Base-by-base conservation (phyloP, 805 yeast genomes). In the Myxozyma neotropica region DNA sequence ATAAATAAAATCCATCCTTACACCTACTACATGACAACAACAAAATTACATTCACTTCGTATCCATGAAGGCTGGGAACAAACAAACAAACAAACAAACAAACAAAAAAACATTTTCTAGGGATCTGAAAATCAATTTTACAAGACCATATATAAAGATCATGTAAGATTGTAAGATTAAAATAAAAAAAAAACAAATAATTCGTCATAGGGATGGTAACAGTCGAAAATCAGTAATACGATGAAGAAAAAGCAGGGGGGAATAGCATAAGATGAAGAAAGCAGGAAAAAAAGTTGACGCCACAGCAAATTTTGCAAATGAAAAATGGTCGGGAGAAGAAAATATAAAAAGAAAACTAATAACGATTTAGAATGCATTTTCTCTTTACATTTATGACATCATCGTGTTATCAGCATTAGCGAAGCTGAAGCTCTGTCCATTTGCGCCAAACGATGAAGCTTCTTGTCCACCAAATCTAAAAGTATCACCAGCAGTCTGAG, bases 391-490 rank as follows among this genome's bases (percentile, higher is more conserved):
- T 38, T 42, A 55, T 13, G 55, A 55, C 53, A 47, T 40, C 62
- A 55, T 54, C 12, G 59, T 50, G 38, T 40, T 58, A 23, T 57
- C 57, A 27, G 45, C 48, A 52, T 47, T 49, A 26, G 47, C 58
- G 46, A 82, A 83, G 67, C 80, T 78, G 72, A 82, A 83, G 58
- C 80, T 80, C 55, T 77, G 78, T 67, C 77, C 80, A 64, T 45
- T 59, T 24, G 39, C 52, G 24, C 42, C 44, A 39, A 46, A 49
- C 13, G 56, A n/a, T 10, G 49, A 40, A 4, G 44, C 19, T 15
- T 77, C 84, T 72, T 83, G 86, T 64, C 80, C 78, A 63, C 96
- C 96, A 74, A 94, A 94, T 1, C 91, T 90, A 75, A 88, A 94
- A 50, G 93, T 85, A 69, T 88, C 90, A 44, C 95, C 96, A 60